Evolutionary conservation across 352 stramenopile species (phyloP).

Genomic region (Phytophthora europaea): DNA sequence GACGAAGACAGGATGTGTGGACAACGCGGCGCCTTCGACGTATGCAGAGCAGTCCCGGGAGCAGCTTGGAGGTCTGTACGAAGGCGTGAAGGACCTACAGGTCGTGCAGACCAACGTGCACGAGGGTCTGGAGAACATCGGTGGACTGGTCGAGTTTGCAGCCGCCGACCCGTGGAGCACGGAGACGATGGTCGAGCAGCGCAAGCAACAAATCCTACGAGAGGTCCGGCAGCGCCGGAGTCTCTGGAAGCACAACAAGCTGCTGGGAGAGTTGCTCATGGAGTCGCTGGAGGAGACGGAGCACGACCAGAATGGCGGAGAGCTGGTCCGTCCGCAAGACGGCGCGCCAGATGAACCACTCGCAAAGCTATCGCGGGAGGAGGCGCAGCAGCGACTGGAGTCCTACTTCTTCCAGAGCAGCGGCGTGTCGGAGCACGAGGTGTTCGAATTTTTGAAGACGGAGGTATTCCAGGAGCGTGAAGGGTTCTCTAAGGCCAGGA

Average conservation of each 20-base stretch:
- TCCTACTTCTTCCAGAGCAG: constrained; percentile 50
- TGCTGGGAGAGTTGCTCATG: constrained; percentile 54
- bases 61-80: constrained; percentile 47
- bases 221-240: constrained; percentile 50
- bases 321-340: constrained; percentile 17
- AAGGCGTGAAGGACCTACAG: constrained; percentile 55
- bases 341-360: constrained; percentile 27
- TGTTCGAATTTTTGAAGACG: constrained; percentile 45
- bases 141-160: constrained; percentile 51
- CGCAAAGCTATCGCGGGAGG: constrained; percentile 42
- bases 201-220: constrained; percentile 36
- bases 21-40: background rate
- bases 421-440: constrained; percentile 42
- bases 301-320: constrained; percentile 24
- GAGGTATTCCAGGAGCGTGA: constrained; percentile 47
- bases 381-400: constrained; percentile 54
- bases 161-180: constrained; percentile 43
- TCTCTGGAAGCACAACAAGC: constrained; percentile 67
- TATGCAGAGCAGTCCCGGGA: constrained; percentile 11
- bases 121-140: constrained; percentile 40
- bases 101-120: constrained; percentile 56
- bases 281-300: constrained; percentile 50
- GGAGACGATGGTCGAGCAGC: constrained; percentile 32
- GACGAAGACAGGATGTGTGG: constrained; percentile 8
- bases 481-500: constrained; percentile 33